A percentile compares a stretch with the other conserved stretches of the same genome.
These are phyloP conservation scores for Grigorovia transvaalensis DNA, from an alignment of 805 yeast species.

Conservation along the genomic window DNA sequence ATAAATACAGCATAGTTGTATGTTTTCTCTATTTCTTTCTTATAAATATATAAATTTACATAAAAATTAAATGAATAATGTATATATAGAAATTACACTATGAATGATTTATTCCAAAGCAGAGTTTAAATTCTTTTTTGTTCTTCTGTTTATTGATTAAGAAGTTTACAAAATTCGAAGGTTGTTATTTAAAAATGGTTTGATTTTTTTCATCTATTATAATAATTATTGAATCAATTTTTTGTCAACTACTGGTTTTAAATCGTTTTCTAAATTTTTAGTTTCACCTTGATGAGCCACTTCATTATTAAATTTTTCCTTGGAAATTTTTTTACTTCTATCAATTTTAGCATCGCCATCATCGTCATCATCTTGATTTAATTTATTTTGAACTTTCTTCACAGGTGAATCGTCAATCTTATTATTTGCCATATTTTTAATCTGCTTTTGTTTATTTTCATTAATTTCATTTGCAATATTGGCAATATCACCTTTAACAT, in stretches of 20 bases:
- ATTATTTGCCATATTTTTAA: neutral
- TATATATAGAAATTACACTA: no score
- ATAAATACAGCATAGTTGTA: no score
- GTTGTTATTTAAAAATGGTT: neutral
- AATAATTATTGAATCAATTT: neutral
- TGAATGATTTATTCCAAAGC: no score
- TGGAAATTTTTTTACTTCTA: constrained; percentile 8
- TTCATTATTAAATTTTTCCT: constrained; percentile 22
- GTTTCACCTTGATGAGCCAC: constrained; percentile 24
- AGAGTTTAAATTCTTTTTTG: neutral
- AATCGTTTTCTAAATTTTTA: constrained; percentile 19
- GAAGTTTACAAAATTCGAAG: no score
- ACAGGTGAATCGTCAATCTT: neutral
- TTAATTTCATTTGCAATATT: neutral
- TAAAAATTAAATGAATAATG: no score
- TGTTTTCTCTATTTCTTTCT: no score
- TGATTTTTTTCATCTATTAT: neutral
- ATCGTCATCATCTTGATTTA: constrained; percentile 1
- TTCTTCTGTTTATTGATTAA: neutral
- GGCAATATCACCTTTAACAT: neutral
- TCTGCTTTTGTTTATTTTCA: neutral
- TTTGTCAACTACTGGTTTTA: constrained; percentile 10
- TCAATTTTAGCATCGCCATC: neutral
- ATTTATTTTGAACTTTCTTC: constrained; percentile 1
- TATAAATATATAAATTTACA: no score